These are phyloP conservation scores for Diplodia intermedia DNA, from an alignment of 2,329 filamentous ascomycete genomes.

Conservation along the genomic window DNA sequence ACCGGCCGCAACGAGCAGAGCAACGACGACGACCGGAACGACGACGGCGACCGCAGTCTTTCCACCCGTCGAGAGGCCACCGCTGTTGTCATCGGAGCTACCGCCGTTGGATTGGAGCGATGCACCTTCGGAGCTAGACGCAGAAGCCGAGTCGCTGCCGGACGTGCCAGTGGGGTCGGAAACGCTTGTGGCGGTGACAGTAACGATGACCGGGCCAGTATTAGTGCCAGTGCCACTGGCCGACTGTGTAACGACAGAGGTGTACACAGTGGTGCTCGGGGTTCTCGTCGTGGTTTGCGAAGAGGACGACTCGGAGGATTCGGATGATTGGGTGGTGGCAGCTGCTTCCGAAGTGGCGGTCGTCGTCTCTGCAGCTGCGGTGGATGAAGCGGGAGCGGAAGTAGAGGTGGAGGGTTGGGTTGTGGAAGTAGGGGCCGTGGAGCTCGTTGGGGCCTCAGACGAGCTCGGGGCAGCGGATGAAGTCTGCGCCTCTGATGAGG, in stretches of 20 bases:
- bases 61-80: conserved; percentile 65
- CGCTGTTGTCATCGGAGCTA: conserved; percentile 27
- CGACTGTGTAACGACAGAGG: conserved; percentile 30
- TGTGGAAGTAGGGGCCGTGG: conserved; percentile 17
- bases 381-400: conserved; percentile 4
- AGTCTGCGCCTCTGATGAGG: conserved; percentile 28
- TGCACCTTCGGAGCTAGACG: conserved; percentile 9
- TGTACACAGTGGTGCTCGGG: conserved; percentile 30
- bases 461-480: conserved; percentile 17
- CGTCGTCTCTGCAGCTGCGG: conserved; percentile 9
- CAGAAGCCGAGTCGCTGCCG: conserved; percentile 16
- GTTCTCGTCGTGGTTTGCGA: not conserved
- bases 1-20: conserved; percentile 75
- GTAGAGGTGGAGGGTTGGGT: not conserved
- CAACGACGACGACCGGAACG: conserved; percentile 88
- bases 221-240: not conserved
- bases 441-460: conserved; percentile 16
- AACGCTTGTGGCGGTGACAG: conserved; percentile 27
- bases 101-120: conserved; percentile 7
- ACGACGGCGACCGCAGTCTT: conserved; percentile 93
- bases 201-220: conserved; percentile 18
- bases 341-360: not conserved
- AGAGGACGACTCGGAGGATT: conserved; percentile 9
- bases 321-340: conserved; percentile 1
- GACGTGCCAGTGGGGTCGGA: conserved; percentile 27